Conservation (phyloP, 2,329 filamentous ascomycete genomes). For the Arthrinium phaeospermum region DNA sequence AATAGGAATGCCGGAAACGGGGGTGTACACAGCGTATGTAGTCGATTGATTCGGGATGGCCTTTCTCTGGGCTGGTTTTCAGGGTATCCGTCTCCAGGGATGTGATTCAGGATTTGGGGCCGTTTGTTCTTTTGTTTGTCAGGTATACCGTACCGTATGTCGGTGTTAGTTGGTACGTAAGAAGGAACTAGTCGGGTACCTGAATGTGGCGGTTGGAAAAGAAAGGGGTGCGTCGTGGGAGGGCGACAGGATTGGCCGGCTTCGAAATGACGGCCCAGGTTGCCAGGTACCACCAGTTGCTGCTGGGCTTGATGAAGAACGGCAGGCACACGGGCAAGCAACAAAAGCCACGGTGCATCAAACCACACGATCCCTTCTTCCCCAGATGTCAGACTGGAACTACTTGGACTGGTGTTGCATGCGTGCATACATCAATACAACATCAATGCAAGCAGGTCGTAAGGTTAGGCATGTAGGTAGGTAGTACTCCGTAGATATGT, state of each 20-base stretch:
- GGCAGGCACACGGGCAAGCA: not conserved
- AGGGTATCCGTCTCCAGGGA: conserved; percentile 11
- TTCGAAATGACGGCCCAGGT: conserved; percentile 2
- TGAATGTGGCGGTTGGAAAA: conserved; percentile 14
- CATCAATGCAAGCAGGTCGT: too few relatives aligned
- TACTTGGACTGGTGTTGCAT: not conserved
- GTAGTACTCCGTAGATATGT: not conserved
- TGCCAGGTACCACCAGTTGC: not conserved
- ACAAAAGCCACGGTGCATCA: not conserved
- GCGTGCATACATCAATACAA: not conserved
- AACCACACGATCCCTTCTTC: not conserved
- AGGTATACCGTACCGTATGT: conserved; percentile 5
- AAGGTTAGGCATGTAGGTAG: not conserved
- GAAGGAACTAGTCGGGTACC: conserved; percentile 1
- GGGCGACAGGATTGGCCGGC: conserved; percentile 5
- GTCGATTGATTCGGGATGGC: conserved; percentile 3
- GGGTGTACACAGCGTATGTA: conserved; percentile 14
- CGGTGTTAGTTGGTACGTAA: conserved; percentile 10
- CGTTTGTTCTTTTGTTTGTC: conserved; percentile 18
- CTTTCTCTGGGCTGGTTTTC: not conserved
- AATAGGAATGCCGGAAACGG: conserved; percentile 5
- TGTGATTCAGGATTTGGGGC: conserved; percentile 15
- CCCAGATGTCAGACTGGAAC: not conserved
- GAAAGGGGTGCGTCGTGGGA: conserved; percentile 1
- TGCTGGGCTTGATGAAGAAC: conserved; percentile 11